phyloP scores from a whole-genome alignment of 768 basidiomycete genomes.

The Tephrocybe sp. region DNA sequence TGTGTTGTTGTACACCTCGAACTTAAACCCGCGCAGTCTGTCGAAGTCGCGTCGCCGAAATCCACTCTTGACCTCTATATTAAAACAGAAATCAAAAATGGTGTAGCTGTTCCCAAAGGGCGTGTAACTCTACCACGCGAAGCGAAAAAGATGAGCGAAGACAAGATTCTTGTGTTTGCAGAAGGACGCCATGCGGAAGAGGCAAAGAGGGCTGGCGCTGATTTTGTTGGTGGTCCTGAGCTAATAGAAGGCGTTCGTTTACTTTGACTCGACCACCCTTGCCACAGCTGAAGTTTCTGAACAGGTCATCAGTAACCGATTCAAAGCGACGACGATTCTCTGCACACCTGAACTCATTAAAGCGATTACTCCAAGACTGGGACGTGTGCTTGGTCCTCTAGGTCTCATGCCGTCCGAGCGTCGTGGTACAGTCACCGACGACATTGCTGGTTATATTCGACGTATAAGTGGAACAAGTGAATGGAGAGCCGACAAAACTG shows the following conservation, averaged over 20 bases:
- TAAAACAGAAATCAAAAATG: constrained; percentile 75
- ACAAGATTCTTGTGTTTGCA: constrained; percentile 90
- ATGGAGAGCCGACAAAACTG: constrained; percentile 89
- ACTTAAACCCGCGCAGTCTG: constrained; percentile 49
- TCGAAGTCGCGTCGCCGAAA: constrained; percentile 75
- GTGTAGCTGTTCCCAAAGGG: constrained; percentile 84
- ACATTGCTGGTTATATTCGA: constrained; percentile 78
- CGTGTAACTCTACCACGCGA: constrained; percentile 84
- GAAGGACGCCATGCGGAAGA: constrained; percentile 80
- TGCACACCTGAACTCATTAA: constrained; percentile 78
- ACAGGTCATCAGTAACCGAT: constrained; percentile 71
- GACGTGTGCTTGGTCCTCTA: constrained; percentile 76
- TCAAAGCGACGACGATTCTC: constrained; percentile 81
- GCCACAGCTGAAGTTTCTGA: constrained; percentile 1
- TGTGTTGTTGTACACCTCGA: neutral
- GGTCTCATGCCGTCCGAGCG: constrained; percentile 95
- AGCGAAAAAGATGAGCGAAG: constrained; percentile 65
- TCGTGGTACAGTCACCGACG: constrained; percentile 91
- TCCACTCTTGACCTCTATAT: constrained; percentile 80
- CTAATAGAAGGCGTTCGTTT: constrained; percentile 79
- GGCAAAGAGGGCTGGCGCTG: constrained; percentile 84
- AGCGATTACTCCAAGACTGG: constrained; percentile 76
- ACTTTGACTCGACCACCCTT: constrained; percentile 6
- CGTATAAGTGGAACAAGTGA: constrained; percentile 80
- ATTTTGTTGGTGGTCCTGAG: constrained; percentile 88